A percentile compares a stretch with the other conserved stretches of the same genome.
These are phyloP conservation scores for Dioscorea cayenensis DNA, from an alignment of 116 monocot species.

Conservation along the genomic window DNA sequence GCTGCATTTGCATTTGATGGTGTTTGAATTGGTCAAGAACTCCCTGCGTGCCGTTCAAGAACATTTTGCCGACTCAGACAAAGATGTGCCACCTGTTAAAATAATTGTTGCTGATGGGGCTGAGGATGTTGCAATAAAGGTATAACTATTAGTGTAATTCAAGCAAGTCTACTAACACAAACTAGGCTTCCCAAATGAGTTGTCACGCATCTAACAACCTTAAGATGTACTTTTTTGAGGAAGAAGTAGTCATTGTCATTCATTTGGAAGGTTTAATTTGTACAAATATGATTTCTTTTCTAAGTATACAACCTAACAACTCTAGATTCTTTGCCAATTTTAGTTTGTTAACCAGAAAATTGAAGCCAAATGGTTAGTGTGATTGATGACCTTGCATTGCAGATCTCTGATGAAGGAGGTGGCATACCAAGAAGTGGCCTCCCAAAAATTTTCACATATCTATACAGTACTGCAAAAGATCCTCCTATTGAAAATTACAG, in stretches of 20 bases:
- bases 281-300: no score
- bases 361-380: not conserved
- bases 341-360: not conserved
- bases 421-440: constrained; percentile 97
- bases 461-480: constrained; percentile 87
- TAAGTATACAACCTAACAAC: not conserved
- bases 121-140: constrained; percentile 99
- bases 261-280: no score
- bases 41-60: constrained; percentile 97
- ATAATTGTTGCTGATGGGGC: constrained; percentile 97
- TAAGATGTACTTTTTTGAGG: no score
- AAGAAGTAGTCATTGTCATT: no score
- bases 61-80: constrained; percentile 72
- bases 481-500: constrained; percentile 43
- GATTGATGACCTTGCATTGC: constrained; percentile 3
- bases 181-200: no score
- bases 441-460: constrained; percentile 86
- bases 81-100: constrained; percentile 75
- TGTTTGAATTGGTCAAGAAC: constrained; percentile 97
- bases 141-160: constrained; percentile 21
- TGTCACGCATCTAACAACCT: no score
- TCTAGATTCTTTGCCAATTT: not conserved
- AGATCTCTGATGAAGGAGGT: constrained; percentile 99
- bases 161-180: no score
- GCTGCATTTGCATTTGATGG: constrained; percentile 94